These are phyloP conservation scores for Neurospora sp. DNA, from an alignment of 2,329 filamentous ascomycete genomes.

Conservation along the genomic window DNA sequence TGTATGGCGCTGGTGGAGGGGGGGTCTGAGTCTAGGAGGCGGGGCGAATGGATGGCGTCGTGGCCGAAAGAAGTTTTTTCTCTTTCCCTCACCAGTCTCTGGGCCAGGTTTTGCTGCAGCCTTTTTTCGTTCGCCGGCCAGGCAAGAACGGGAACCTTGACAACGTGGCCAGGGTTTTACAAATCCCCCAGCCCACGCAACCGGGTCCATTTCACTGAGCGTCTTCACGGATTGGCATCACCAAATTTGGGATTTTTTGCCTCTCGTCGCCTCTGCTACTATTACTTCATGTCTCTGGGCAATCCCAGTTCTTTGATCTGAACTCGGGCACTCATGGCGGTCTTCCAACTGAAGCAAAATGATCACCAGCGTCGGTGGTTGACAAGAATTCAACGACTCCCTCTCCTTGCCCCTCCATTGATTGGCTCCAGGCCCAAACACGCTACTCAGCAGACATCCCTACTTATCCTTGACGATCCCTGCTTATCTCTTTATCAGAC, in stretches of 20 bases:
- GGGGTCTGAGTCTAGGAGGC: neutral
- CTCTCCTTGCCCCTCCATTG: constrained; percentile 18
- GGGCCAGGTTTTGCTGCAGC: neutral
- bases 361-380: neutral
- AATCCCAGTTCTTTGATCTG: neutral
- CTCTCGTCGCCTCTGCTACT: neutral
- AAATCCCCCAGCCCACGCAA: constrained; percentile 1
- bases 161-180: neutral
- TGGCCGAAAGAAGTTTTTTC: constrained; percentile 15
- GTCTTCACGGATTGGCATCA: neutral
- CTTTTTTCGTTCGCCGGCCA: neutral
- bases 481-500: constrained; percentile 22
- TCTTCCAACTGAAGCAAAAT: neutral
- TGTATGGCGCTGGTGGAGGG: constrained; percentile 11
- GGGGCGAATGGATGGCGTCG: constrained; percentile 2
- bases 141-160: neutral
- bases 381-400: neutral
- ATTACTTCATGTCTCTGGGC: neutral
- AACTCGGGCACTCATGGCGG: neutral
- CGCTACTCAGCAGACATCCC: constrained; percentile 7
- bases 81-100: neutral
- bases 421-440: constrained; percentile 14
- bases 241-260: neutral
- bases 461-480: constrained; percentile 11
- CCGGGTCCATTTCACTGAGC: neutral